phyloP scores from a whole-genome alignment of 345 rosid species.

The Sonneratia caseolaris region DNA sequence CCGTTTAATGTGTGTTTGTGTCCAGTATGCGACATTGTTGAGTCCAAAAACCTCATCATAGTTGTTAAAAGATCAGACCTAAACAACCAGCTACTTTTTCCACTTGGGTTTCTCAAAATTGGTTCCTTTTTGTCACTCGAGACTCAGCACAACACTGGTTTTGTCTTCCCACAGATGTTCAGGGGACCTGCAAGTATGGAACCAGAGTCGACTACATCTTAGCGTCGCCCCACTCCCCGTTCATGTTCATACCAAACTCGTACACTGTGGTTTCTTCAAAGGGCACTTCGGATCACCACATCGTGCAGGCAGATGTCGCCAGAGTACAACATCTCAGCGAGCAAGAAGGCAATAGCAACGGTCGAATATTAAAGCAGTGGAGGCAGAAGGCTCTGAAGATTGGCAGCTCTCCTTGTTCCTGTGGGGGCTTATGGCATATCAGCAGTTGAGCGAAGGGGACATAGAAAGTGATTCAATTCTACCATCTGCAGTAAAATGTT shows the following conservation, averaged over 20 bases:
- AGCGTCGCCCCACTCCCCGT: constrained; percentile 53
- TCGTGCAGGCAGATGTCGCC: constrained; percentile 69
- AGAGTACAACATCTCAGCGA: constrained; percentile 16
- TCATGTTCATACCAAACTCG: constrained; percentile 60
- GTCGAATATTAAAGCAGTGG: constrained; percentile 16
- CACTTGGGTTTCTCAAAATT: no score
- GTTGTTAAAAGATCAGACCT: no score
- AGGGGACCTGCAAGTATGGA: constrained; percentile 95
- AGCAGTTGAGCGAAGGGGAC: constrained; percentile 4
- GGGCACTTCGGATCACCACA: constrained; percentile 93
- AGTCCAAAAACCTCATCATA: no score
- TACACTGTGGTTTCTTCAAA: constrained; percentile 80
- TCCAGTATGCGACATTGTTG: no score
- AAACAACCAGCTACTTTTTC: no score
- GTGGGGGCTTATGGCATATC: constrained; percentile 25
- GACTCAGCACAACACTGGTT: no score
- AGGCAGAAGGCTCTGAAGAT: constrained; percentile 28
- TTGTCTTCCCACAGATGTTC: constrained; percentile 44
- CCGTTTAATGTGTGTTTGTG: no score
- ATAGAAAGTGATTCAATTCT: neutral
- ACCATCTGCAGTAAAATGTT: no score
- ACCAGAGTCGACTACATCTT: constrained; percentile 76
- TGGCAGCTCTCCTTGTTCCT: constrained; percentile 27
- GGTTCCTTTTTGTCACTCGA: neutral
- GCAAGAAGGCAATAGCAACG: constrained; percentile 17